Base-by-base conservation (phyloP, 1,284 basidiomycete genomes). In the Trametes hirsuta region DNA sequence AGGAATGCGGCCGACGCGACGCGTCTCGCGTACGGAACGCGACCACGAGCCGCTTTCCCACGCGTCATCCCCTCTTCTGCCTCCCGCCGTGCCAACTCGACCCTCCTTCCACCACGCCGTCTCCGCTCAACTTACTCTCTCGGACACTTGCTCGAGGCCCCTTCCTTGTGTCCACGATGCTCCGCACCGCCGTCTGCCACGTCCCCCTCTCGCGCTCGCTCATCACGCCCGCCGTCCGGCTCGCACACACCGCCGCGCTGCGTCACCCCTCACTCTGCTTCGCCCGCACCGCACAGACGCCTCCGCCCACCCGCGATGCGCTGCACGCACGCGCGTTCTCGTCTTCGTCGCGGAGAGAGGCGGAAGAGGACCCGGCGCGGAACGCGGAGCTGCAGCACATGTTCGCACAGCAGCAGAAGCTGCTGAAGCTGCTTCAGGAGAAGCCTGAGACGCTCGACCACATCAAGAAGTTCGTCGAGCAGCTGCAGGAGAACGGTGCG, bases 401-500 rank as follows among this genome's bases (percentile, higher is more conserved):
- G 35, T 74, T 75, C 15, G 76, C 81, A 59, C 76, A 77, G 68
- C 76, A 81, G 64, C 80, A 80, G 40, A 72, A 77, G 1, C 64
- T 83, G 49, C 81, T 81, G 66, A 74, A 78, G 55, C 81, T 86
- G 67, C 66, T 88, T 15, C 74, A 79, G 42, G 73, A 80, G 46
- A 81, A 77, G 44, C 84, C 84, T 8, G 81, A 82, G 47, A 81
- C 81, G 3, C 66, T 86, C 25, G 70, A 74, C 48, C 79, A 85
- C 15, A 66, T 87, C 40, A 65, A 79, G 64, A 74, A 81, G 60
- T 74, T 88, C 69, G 73, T 77, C 22, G 64, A 74, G 45, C 56
- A 81, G 25, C 70, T 88, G 65, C 75, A 83, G 62, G 77, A 80
- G 14, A 73, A 81, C 70, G 86, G 87, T 87, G 63, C 47, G 74